A percentile compares a stretch with the other conserved stretches of the same genome.
These are phyloP conservation scores for Ganoderma leucocontextum DNA, from an alignment of 1,284 basidiomycete genomes.

Conservation along the genomic window DNA sequence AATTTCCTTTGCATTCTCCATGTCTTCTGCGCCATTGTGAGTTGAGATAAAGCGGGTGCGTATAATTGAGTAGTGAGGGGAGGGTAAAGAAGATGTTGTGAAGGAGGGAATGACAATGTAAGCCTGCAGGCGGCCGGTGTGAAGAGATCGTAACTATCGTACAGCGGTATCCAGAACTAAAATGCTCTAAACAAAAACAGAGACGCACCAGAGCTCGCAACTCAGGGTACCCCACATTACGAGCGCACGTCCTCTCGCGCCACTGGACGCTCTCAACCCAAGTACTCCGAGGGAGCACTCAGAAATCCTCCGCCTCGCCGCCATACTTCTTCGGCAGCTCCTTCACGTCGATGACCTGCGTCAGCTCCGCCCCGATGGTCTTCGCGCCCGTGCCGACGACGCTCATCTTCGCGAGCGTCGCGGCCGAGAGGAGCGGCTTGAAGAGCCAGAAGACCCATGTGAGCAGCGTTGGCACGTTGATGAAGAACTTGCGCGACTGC, in stretches of 20 bases:
- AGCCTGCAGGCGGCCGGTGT: background rate
- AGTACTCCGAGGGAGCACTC: background rate
- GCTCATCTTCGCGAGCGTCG: conserved; percentile 78
- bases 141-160: background rate
- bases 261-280: background rate
- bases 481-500: conserved; percentile 80
- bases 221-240: too few species aligned
- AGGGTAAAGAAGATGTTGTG: background rate
- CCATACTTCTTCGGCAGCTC: conserved; percentile 76
- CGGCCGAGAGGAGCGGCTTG: conserved; percentile 73
- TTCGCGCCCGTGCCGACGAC: conserved; percentile 72
- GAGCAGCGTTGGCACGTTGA: conserved; percentile 77
- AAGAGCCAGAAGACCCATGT: conserved; percentile 87
- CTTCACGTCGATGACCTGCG: conserved; percentile 58
- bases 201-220: background rate
- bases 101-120: background rate
- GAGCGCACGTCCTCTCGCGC: too few species aligned
- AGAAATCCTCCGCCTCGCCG: conserved; percentile 51
- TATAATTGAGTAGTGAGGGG: background rate
- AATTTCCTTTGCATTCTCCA: conserved; percentile 14
- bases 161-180: background rate
- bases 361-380: conserved; percentile 64
- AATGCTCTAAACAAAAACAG: background rate
- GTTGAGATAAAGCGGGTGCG: background rate
- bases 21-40: background rate